Conservation (phyloP, 2,329 filamentous ascomycete species). For the Cercospora brassicicola region DNA sequence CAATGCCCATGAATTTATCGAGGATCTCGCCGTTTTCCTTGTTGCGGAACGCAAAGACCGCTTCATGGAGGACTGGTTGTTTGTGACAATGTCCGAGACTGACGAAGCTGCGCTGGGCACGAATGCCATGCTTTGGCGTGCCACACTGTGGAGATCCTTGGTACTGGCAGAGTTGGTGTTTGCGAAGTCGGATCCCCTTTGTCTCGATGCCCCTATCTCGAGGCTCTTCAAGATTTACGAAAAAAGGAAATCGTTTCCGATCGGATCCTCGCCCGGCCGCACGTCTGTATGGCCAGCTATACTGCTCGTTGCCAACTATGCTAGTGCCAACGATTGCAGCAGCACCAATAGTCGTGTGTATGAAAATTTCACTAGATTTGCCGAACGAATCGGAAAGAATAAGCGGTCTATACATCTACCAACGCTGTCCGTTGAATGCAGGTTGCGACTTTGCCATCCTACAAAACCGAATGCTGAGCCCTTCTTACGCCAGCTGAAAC, state of each 20-base stretch:
- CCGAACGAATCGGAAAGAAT: background rate
- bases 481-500: background rate
- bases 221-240: background rate
- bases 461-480: background rate
- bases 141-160: background rate
- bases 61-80: no score
- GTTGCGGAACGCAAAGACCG: background rate
- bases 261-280: no score
- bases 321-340: background rate
- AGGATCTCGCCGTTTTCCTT: background rate
- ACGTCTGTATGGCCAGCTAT: background rate
- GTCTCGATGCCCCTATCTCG: background rate
- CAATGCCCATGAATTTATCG: background rate
- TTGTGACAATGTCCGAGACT: no score
- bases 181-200: background rate
- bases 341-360: background rate
- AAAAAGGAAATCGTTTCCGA: background rate
- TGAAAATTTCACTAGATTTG: background rate
- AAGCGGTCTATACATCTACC: background rate
- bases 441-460: background rate
- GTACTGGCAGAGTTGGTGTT: background rate
- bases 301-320: no score
- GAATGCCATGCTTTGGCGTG: background rate
- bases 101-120: no score
- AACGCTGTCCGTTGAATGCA: background rate